Base-by-base conservation (phyloP, 441 rosid species). In the Omphalea diandra region DNA sequence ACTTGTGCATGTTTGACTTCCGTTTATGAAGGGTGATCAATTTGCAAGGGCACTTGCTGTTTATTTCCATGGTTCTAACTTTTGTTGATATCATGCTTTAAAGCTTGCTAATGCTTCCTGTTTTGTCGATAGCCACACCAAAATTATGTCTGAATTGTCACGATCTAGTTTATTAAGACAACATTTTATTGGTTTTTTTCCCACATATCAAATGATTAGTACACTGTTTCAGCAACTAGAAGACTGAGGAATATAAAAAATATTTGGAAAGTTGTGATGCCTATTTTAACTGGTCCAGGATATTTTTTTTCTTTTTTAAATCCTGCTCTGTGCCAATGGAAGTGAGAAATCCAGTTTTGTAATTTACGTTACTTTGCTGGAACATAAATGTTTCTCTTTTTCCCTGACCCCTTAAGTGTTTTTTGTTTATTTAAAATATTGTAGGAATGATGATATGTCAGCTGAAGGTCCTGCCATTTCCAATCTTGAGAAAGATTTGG, bases 401-500 rank as follows among this genome's bases (percentile, higher is more conserved):
- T 5, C 22, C 29, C 32, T 18, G 4, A 10, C 31, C 26, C 18
- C 57, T 44, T 70, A 50, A n/a, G n/a, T 20, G 17, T 29, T 3
- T 73, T 20, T 41, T 5, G 62, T 49, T 27, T 55, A 1, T 3
- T 60, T 66, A 40, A 22, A 57, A 62, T 71, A 18, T 73, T 82
- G 68, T 72, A 83, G 89, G 84, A 74, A 75, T 73, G 71, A 70
- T 6, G 62, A 69, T 52, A 72, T 44, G 40, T 55, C 69, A 50
- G 73, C 73, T 68, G 85, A 79, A 75, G 67, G 50, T 67, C 63
- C 38, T 47, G 66, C 60, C 43, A 74, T 47, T 66, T 75, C 71
- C 76, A 82, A 74, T 76, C 15, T 68, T 70, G 80, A 69, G 63
- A 67, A 76, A 69, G 80, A 77, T 68, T 57, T 69, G 78, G 83